Evolutionary conservation across 805 yeast genomes (phyloP).

Genomic region (Kuraishia floccosa): DNA sequence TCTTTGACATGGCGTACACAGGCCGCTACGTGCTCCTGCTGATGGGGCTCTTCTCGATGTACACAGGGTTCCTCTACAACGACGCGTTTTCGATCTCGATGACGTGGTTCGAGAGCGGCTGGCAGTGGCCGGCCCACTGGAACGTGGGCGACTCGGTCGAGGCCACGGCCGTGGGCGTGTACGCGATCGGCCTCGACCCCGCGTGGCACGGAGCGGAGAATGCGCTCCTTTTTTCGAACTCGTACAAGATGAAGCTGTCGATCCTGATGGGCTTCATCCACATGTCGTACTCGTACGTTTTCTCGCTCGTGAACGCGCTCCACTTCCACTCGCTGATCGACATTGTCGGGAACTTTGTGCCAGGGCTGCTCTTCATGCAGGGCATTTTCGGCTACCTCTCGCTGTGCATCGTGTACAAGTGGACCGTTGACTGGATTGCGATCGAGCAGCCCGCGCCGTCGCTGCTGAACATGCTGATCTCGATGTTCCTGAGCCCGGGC

Average conservation of each 20-base stretch:
- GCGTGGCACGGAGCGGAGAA: slow-evolving; percentile 80
- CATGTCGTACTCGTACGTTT: slow-evolving; percentile 61
- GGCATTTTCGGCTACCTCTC: slow-evolving; percentile 65
- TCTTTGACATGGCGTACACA: slow-evolving; percentile 64
- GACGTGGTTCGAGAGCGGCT: slow-evolving; percentile 58
- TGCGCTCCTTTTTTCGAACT: slow-evolving; percentile 55
- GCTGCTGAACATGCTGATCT: slow-evolving; percentile 61
- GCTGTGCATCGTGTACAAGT: slow-evolving; percentile 58
- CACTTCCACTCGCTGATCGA: slow-evolving; percentile 51
- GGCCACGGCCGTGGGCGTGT: slow-evolving; percentile 39
- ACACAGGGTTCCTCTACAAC: slow-evolving; percentile 64
- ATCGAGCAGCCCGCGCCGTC: slow-evolving; percentile 60
- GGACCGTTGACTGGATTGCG: slow-evolving; percentile 63
- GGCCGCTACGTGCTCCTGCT: slow-evolving; percentile 60
- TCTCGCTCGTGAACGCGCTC: slow-evolving; percentile 52
- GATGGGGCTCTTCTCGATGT: slow-evolving; percentile 67
- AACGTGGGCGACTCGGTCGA: slow-evolving; percentile 36
- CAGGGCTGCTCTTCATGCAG: slow-evolving; percentile 67
- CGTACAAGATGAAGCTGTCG: slow-evolving; percentile 70
- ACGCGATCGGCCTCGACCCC: slow-evolving; percentile 57
- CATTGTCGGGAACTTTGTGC: slow-evolving; percentile 61
- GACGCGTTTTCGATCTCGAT: slow-evolving; percentile 62
- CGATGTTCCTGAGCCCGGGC: slow-evolving; percentile 70
- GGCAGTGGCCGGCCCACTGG: slow-evolving; percentile 51
- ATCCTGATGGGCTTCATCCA: slow-evolving; percentile 67